Base-by-base conservation (phyloP, 805 yeast genomes). In the Schizosaccharomyces pombe region DNA sequence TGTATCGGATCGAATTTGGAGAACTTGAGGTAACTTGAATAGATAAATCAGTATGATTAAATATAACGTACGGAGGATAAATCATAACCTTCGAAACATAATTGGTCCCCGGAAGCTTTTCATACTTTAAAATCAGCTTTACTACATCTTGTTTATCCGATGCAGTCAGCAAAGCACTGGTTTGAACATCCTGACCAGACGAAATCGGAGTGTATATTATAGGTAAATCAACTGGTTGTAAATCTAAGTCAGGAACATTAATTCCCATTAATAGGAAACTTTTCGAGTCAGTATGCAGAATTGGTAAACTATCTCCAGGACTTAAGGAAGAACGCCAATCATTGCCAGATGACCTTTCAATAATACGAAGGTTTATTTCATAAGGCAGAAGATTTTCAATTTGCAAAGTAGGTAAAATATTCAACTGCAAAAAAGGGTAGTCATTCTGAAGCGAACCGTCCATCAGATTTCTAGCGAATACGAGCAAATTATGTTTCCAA, bases 331-430 rank as follows among this genome's bases (percentile, higher is more conserved):
- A 37, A 37, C 43, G 43, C 43, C 43, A 37, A 37, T 37, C 43
- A n/a, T 37, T 37, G 5, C 43, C 24, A 14, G 43, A 16, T 6
- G n/a, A 16, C 22, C 22, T 37, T 37, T 37, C 43, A 16, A 37
- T 5, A 37, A 37, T 37, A 14, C 43, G 43, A 6, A 82, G 85
- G 19, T 75, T 72, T 47, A 89, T 66, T 60, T 84, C 94, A 62
- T 75, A 83, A 0, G 99, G 97, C 53, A 93, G 65, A 54, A 85
- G 68, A 61, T 91, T 91, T 59, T 84, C 87, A 56, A 91, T 72
- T 60, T 83, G 84, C 52, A 91, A 67, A 0, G 98, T 97, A 0
- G 97, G 85, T 0, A 91, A 78, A 5, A 91, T 67, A 3, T 79
- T 73, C 26, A 91, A 67, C 5, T 71, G 74, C 83, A 89, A 74